These are phyloP conservation scores for Xylaria flabelliformis DNA, from an alignment of 495 filamentous ascomycete genomes.

Conservation along the genomic window DNA sequence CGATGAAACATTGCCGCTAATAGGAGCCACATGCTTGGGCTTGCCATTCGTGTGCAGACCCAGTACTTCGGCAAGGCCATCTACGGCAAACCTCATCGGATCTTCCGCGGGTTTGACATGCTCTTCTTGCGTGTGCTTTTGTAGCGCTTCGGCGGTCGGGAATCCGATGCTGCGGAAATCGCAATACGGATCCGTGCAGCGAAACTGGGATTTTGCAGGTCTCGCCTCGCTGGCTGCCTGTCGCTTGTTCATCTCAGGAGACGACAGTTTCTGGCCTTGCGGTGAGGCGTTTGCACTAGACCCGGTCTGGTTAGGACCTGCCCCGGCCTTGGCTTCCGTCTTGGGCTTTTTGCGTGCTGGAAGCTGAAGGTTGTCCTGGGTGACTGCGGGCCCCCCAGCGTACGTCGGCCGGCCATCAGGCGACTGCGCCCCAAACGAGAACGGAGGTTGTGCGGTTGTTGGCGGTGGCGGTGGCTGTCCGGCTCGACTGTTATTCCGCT, in stretches of 20 bases:
- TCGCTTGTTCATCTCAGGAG: constrained; percentile 55
- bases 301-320: constrained; percentile 32
- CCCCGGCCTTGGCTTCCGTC: constrained; percentile 50
- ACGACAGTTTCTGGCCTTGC: constrained; percentile 50
- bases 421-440: constrained; percentile 71
- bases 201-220: constrained; percentile 42
- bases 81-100: constrained; percentile 56
- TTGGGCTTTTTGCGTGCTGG: constrained; percentile 62
- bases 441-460: constrained; percentile 68
- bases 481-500: constrained; percentile 47
- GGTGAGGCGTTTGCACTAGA: constrained; percentile 52
- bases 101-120: constrained; percentile 61
- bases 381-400: constrained; percentile 50
- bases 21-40: constrained; percentile 29
- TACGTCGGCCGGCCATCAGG: constrained; percentile 73
- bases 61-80: constrained; percentile 51
- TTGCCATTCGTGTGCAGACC: constrained; percentile 58
- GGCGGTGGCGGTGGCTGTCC: constrained; percentile 65
- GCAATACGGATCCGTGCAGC: constrained; percentile 54
- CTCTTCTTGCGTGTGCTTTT: constrained; percentile 58
- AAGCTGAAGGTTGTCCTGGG: constrained; percentile 57
- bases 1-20: constrained; percentile 30
- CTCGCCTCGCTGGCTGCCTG: constrained; percentile 45
- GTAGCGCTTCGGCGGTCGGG: constrained; percentile 57
- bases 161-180: constrained; percentile 58